Base-by-base conservation (phyloP, 768 basidiomycete genomes). In the Tephrocybe sp. region DNA sequence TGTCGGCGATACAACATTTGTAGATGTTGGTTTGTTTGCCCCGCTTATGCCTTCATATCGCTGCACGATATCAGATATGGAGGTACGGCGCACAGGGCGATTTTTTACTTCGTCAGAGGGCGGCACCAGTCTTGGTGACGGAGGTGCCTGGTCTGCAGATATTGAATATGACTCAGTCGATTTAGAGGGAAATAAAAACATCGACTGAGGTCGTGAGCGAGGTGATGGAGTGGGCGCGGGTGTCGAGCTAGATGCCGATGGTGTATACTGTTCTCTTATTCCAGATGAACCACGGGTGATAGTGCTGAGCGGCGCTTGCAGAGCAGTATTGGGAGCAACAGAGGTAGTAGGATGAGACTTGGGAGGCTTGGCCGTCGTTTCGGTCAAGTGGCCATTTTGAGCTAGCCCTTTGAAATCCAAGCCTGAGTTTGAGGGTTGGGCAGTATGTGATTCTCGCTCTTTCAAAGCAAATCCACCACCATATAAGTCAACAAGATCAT, bases 31-130 rank as follows among this genome's bases (percentile, higher is more conserved):
- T 53, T 69, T 73, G 19, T 58, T 54, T 47, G 60, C 64, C 18
- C 67, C 68, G 27, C 74, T 77, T 47, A 91, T 82, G 6, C 82
- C 79, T 64, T 93, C 91, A 63, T 84, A 93, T 38, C 74, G 79
- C 56, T 88, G 86, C 21, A 92, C 91, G 81, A 92, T 91, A 60
- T 92, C 82, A 33, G 89, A 83, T 57, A 92, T 92, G 0, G 91
- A 92, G 3, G 84, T 86, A 45, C 89, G 76, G 16, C 90, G 78
- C 7, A 63, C 59, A 5, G 64, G 56, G 2, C 75, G 75, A 29
- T 73, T 66, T 36, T 65, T 74, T 3, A 69, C 49, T 42, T 77
- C 75, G 40, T 71, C 73, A 2, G 83, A 29, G 5, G 27, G 76
- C 16, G 80, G 76, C 36, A 70, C 60, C 9, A 84, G 64, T 12